Base-by-base conservation (phyloP, 192 early-diverging fungal species). In the Phycomyces blakesleeanus region DNA sequence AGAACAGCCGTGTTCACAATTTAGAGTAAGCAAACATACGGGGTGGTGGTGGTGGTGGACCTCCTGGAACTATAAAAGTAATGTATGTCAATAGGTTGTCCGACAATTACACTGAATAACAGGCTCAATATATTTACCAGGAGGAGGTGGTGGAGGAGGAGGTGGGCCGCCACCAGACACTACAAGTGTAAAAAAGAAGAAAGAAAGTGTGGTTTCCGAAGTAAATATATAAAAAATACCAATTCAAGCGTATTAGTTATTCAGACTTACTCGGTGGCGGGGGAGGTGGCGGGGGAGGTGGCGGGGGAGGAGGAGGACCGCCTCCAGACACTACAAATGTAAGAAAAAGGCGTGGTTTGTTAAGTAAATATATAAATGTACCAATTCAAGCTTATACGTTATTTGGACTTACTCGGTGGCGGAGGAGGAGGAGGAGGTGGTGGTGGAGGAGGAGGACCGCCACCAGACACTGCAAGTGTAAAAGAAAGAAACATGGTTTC, bases 131-230 rank as follows among this genome's bases (percentile, higher is more conserved):
- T 57, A 50, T 56, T 66, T 66, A 61, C 53, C 59, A 55, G 72
- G 60, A 39, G 78, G 78, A 7, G 82, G 80, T 0, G 73, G 72
- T 0, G 75, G 68, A 16, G 77, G 63, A 29, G 54, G 71, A 22
- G 68, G 68, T 18, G 63, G 61, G 9, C 11, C 0, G 6, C 39
- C 34, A 5, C 51, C 54, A 15, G 64, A 56, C 22, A 57, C 57
- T 58, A 42, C 24, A 51, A 57, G 29, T 29, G 20, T 15, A 42
- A 24, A 22, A 15, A 27, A 29, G 18, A n/a, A 51, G 21, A 26
- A n/a, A 64, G 18, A n/a, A 3, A 6, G 11, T 14, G 44, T 47
- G 2, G 18, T 47, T n/a, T 18, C 7, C 29, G 7, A 34, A 7
- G 29, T 34, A 15, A 22, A 7, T 24, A 24, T 40, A 58, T 41